Evolutionary conservation across 148 eudicot species (phyloP).

Genomic region (Linanthus parryae): DNA sequence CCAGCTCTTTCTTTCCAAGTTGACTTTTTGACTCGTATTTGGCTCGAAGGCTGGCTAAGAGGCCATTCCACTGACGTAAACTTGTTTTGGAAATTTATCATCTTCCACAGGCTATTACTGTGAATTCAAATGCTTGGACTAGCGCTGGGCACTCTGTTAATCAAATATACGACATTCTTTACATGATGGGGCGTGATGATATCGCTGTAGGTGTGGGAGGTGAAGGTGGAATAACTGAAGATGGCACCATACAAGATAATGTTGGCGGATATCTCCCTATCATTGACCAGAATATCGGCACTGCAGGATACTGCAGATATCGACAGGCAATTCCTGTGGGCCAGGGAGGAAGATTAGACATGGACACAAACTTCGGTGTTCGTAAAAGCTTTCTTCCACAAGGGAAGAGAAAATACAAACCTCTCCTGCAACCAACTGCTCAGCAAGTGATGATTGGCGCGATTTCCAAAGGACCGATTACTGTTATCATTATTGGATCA

Average conservation of each 20-base stretch:
- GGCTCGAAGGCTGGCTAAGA: too few relatives aligned
- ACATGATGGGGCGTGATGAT: constrained; percentile 91
- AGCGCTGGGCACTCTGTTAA: constrained; percentile 82
- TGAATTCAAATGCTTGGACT: constrained; percentile 72
- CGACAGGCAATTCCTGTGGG: constrained; percentile 82
- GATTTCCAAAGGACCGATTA: constrained; percentile 68
- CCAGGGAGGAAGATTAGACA: constrained; percentile 59
- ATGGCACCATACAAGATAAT: constrained; percentile 55
- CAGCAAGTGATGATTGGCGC: constrained; percentile 76
- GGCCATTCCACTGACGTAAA: too few relatives aligned
- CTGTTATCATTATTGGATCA: constrained; percentile 54
- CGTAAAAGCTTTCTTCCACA: constrained; percentile 82
- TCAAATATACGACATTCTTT: constrained; percentile 74
- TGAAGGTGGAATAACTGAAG: constrained; percentile 70
- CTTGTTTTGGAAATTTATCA: too few relatives aligned
- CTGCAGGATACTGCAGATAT: constrained; percentile 79
- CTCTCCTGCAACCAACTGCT: constrained; percentile 63
- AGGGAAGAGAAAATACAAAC: constrained; percentile 73
- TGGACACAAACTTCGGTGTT: constrained; percentile 64
- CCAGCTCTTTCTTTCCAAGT: too few relatives aligned
- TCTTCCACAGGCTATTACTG: constrained; percentile 57
- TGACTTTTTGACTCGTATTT: too few relatives aligned
- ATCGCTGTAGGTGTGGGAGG: constrained; percentile 83
- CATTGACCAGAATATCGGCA: constrained; percentile 49
- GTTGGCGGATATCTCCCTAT: constrained; percentile 92